Percentiles rank a stretch among this genome's conserved stretches.
These are phyloP conservation scores for Carex pumila DNA, from an alignment of 176 grass and related monocot genomes.

Conservation along the genomic window DNA sequence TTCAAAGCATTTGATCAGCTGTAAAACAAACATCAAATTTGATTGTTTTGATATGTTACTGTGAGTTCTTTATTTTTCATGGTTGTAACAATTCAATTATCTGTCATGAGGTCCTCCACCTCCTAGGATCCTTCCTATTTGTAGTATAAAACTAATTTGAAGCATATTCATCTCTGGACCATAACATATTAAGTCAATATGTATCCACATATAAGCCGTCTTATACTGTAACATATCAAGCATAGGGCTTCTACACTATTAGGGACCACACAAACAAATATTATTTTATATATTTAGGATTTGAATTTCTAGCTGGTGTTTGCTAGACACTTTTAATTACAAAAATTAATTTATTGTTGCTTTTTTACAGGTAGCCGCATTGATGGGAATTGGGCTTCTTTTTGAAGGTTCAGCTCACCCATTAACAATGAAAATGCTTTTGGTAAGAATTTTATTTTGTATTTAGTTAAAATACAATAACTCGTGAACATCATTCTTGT, in stretches of 20 bases:
- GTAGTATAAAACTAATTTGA: background rate
- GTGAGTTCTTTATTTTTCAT: background rate
- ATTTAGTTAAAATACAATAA: background rate
- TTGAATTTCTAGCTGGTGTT: background rate
- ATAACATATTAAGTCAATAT: background rate
- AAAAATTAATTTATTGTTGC: slow-evolving; percentile 7
- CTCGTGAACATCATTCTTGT: background rate
- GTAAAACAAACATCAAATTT: background rate
- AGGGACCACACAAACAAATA: background rate
- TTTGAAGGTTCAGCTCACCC: slow-evolving; percentile 94
- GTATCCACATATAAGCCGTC: background rate
- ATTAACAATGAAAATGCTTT: slow-evolving; percentile 96
- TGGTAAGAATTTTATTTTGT: slow-evolving; percentile 43
- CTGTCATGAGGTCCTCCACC: background rate
- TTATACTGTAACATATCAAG: background rate
- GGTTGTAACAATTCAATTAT: background rate
- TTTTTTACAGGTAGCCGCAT: slow-evolving; percentile 66
- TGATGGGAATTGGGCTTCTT: slow-evolving; percentile 90
- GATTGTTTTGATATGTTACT: background rate
- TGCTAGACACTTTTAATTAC: background rate
- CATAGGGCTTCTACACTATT: background rate
- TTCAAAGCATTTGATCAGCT: background rate
- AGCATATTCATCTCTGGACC: background rate
- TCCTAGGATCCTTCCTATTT: background rate
- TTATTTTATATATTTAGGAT: background rate